Conservation (phyloP, 257 asterid genomes). For the Nemophila menziesii region DNA sequence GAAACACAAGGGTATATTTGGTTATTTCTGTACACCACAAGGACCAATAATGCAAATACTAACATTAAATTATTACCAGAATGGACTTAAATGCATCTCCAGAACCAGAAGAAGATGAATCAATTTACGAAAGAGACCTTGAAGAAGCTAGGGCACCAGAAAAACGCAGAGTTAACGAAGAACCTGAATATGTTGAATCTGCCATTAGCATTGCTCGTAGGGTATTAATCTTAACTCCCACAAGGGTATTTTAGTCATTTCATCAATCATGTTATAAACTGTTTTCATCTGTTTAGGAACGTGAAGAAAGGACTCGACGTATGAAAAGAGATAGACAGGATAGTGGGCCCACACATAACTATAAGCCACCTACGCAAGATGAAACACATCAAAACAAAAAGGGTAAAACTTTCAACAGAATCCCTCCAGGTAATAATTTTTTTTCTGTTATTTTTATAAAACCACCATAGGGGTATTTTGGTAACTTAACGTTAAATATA, state of each 20-base stretch:
- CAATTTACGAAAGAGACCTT: conserved; percentile 38
- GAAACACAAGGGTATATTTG: no score
- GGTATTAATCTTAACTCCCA: conserved; percentile 30
- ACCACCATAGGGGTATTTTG: no score
- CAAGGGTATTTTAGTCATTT: background rate
- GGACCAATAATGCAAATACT: no score
- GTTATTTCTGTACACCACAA: no score
- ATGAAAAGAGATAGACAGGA: conserved; percentile 55
- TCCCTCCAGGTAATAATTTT: conserved; percentile 71
- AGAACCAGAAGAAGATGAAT: conserved; percentile 87
- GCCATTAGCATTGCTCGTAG: conserved; percentile 52
- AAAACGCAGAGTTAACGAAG: conserved; percentile 39
- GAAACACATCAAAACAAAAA: conserved; percentile 48
- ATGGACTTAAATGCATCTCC: conserved; percentile 98
- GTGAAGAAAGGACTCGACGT: conserved; percentile 74
- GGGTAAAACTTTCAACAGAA: conserved; percentile 49
- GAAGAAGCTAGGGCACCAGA: conserved; percentile 54
- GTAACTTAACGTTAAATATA: background rate
- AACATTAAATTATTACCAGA: conserved; percentile 47
- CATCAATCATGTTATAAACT: background rate
- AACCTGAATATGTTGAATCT: conserved; percentile 40
- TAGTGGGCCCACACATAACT: conserved; percentile 45
- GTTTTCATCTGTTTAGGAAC: conserved; percentile 39
- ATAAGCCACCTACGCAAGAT: conserved; percentile 41
- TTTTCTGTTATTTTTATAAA: no score